Base-by-base conservation (phyloP, 1,284 basidiomycete genomes). In the Tilletia caries region DNA sequence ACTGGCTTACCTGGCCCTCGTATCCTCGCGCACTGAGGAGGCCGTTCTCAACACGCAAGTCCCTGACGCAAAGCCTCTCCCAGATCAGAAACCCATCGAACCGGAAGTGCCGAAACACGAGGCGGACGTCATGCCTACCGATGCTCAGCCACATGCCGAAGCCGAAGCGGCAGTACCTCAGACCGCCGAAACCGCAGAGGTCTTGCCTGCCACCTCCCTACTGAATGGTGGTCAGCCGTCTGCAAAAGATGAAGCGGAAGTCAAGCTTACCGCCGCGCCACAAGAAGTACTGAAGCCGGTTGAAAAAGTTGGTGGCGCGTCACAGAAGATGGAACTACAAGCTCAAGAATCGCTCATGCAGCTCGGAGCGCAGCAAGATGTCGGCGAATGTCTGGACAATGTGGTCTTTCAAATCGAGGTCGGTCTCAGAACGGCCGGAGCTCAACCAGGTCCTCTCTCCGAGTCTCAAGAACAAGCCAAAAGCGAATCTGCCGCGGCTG, bases 361-460 rank as follows among this genome's bases (percentile, higher is more conserved):
- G 67, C 68, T 78, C 89, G 93, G 93, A n/a, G 90, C 92, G 74
- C 95, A 98, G 80, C 95, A 98, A 81, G 95, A 98, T 82, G 95
- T 98, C 1, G 91, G 95, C 0, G 95, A 98, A 84, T 97, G 95
- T 83, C 92, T 98, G 89, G 95, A 98, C 85, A 98, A 98, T 79
- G 95, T 95, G 85, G 91, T 98, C 86, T 96, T 96, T 85, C 96
- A 98, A 84, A 92, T 98, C 70, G 95, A 99, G 84, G 91, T 92
- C 10, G 95, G 94, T 0, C 84, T 97, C 62, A 90, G 91, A 15
- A 84, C 88, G 71, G 85, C 83, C 29, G 74, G 74, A 64, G 66
- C 70, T 32, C 67, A 70, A 15, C 27, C 54, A 25, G 18, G n/a
- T 15, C 33, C 43, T 23, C 44, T 41, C 32, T 50, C 65, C n/a